Conservation (phyloP, 106 monocot species). For the Triglochin maritima region DNA sequence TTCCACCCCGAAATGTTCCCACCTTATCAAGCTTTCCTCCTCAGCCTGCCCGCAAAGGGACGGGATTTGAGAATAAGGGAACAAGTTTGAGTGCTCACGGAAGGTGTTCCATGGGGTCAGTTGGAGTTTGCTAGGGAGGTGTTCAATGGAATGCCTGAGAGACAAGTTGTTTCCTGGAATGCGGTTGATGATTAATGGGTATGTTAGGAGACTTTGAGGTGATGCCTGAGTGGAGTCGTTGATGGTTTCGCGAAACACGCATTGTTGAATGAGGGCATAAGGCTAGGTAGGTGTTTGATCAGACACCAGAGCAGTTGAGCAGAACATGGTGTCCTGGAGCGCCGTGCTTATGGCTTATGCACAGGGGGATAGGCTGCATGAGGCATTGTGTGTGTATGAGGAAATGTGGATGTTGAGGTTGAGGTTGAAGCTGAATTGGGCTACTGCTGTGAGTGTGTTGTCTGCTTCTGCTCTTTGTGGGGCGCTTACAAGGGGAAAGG, state of each 20-base stretch:
- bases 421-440: slow-evolving; percentile 25
- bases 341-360: slow-evolving; percentile 39
- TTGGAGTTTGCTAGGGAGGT: slow-evolving; percentile 17
- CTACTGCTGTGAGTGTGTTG: slow-evolving; percentile 31
- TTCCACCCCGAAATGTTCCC: neutral
- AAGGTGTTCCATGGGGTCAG: slow-evolving; percentile 20
- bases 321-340: slow-evolving; percentile 47
- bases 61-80: slow-evolving; percentile 5
- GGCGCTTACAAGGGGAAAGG: slow-evolving; percentile 22
- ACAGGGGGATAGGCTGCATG: slow-evolving; percentile 13
- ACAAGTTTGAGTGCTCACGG: slow-evolving; percentile 8
- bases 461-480: slow-evolving; percentile 32
- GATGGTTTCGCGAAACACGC: slow-evolving; percentile 27
- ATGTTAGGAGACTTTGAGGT: slow-evolving; percentile 23
- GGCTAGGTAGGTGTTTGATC: slow-evolving; percentile 26
- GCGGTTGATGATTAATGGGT: slow-evolving; percentile 33
- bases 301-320: slow-evolving; percentile 13
- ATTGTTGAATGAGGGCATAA: neutral
- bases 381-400: slow-evolving; percentile 31
- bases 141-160: slow-evolving; percentile 28
- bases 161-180: slow-evolving; percentile 39
- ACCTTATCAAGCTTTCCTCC: slow-evolving; percentile 33
- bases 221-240: slow-evolving; percentile 32
- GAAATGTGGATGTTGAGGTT: slow-evolving; percentile 16
- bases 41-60: slow-evolving; percentile 19